A percentile compares a stretch with the other conserved stretches of the same genome.
These are phyloP conservation scores for Wickerhamomyces bovis DNA, from an alignment of 805 yeast genomes.

Conservation along the genomic window DNA sequence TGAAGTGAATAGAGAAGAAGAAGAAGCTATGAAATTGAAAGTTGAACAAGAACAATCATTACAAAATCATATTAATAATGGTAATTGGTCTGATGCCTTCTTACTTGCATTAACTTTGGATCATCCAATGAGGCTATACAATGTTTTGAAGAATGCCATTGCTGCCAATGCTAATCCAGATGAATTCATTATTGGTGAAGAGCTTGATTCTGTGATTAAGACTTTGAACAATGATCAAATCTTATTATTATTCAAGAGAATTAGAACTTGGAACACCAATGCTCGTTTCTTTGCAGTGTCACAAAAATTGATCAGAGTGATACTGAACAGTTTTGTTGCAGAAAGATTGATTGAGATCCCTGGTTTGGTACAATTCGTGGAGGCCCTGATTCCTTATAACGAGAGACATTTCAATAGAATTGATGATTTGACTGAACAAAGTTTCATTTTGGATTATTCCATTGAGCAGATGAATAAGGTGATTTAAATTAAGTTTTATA, in stretches of 20 bases:
- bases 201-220: conserved; percentile 60
- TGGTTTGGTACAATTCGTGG: conserved; percentile 62
- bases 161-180: conserved; percentile 24
- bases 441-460: conserved; percentile 79
- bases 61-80: conserved; percentile 60
- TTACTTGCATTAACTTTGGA: conserved; percentile 77
- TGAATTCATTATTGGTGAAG: conserved; percentile 34
- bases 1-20: conserved; percentile 49
- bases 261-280: conserved; percentile 94
- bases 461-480: conserved; percentile 64
- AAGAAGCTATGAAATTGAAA: conserved; percentile 43
- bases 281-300: conserved; percentile 74
- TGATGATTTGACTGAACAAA: conserved; percentile 78
- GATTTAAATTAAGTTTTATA: too few species aligned
- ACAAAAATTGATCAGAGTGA: conserved; percentile 65
- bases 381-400: conserved; percentile 79
- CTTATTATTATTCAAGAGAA: conserved; percentile 55
- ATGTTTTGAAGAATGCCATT: conserved; percentile 62
- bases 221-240: conserved; percentile 56
- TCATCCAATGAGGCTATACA: conserved; percentile 84
- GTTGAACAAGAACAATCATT: conserved; percentile 89
- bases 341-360: conserved; percentile 56
- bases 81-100: conserved; percentile 88
- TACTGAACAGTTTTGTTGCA: conserved; percentile 50
- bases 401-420: conserved; percentile 77